phyloP scores from a whole-genome alignment of 257 asterid species.

The Cinchona pubescens region DNA sequence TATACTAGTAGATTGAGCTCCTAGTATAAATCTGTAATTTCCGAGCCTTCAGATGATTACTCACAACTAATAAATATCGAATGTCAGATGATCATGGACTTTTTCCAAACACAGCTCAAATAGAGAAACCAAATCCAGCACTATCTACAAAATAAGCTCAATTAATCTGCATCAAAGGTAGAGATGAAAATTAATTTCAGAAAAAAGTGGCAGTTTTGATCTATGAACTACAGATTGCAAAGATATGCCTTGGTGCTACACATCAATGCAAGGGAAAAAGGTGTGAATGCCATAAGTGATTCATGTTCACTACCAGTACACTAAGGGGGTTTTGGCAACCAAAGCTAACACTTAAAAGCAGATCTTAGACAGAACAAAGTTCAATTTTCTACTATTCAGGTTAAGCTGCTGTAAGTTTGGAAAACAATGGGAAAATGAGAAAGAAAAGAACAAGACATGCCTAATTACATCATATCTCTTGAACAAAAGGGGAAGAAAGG shows the following conservation, averaged over 20 bases:
- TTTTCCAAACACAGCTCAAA: neutral
- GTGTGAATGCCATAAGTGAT: slow-evolving; percentile 1
- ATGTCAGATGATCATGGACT: neutral
- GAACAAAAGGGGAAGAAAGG: slow-evolving; percentile 17
- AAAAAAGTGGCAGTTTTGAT: neutral
- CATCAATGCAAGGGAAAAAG: neutral
- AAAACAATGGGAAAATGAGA: slow-evolving; percentile 11
- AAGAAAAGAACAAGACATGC: slow-evolving; percentile 24
- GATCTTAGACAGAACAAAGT: slow-evolving; percentile 16
- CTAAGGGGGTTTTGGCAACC: neutral
- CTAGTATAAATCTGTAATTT: slow-evolving; percentile 12
- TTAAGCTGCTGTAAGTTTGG: slow-evolving; percentile 3
- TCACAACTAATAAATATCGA: slow-evolving; percentile 15
- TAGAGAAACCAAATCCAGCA: neutral
- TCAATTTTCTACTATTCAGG: neutral
- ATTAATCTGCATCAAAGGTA: slow-evolving; percentile 16
- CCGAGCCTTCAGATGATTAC: slow-evolving; percentile 8
- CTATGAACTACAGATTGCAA: slow-evolving; percentile 2
- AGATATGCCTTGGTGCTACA: neutral
- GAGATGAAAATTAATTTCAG: neutral
- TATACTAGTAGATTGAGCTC: slow-evolving; percentile 1
- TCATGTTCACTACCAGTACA: neutral
- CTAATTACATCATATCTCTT: slow-evolving; percentile 13
- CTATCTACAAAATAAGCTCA: slow-evolving; percentile 1
- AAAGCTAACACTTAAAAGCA: slow-evolving; percentile 13